phyloP scores from a whole-genome alignment of 176 grass and related monocot genomes.

The Oryza australiensis region DNA sequence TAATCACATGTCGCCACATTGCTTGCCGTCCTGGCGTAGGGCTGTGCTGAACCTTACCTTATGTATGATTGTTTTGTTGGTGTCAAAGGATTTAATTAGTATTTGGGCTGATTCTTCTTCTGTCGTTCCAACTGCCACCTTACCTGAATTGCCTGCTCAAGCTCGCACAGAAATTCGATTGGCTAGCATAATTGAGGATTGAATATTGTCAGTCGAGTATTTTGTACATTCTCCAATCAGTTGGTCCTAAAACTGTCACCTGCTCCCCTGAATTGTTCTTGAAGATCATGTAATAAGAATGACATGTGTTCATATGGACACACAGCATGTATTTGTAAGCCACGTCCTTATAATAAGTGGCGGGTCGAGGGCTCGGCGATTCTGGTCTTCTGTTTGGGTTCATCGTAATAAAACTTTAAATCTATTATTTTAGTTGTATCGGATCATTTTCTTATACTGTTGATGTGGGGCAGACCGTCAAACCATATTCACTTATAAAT shows the following conservation, averaged over 20 bases:
- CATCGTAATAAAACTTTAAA: too few species aligned
- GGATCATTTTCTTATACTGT: too few species aligned
- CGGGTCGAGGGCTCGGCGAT: too few species aligned
- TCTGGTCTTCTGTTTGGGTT: too few species aligned
- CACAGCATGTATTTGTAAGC: not conserved
- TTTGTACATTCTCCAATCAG: constrained; percentile 9
- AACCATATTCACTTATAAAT: too few species aligned
- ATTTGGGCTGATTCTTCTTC: constrained; percentile 37
- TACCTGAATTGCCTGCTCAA: constrained; percentile 8
- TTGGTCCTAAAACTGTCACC: constrained; percentile 52
- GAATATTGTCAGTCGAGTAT: constrained; percentile 34
- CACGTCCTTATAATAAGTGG: not conserved
- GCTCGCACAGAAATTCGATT: constrained; percentile 22
- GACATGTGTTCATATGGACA: not conserved
- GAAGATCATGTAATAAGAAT: not conserved
- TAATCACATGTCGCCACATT: constrained; percentile 30
- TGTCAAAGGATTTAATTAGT: constrained; percentile 37
- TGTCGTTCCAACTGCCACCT: constrained; percentile 37
- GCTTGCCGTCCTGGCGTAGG: constrained; percentile 40
- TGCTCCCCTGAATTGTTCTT: constrained; percentile 20
- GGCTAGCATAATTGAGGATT: not conserved
- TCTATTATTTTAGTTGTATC: too few species aligned
- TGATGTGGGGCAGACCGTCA: too few species aligned
- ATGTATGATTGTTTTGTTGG: constrained; percentile 7
- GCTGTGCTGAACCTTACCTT: constrained; percentile 13